phyloP scores from a whole-genome alignment of 106 monocot genomes.

The Acanthochlamys bracteata region DNA sequence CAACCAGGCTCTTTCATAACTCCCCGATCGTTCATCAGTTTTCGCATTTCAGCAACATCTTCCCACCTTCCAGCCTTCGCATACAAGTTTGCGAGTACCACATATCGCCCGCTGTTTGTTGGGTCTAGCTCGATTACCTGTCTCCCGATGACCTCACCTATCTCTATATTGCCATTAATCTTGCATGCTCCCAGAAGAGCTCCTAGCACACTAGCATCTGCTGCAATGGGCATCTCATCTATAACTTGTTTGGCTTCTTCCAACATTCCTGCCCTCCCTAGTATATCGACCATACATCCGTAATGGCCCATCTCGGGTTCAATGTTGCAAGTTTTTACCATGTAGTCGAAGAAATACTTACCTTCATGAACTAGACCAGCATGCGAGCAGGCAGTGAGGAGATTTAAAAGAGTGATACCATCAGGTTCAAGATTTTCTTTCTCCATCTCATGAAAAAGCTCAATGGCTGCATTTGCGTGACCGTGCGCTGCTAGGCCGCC shows the following conservation, averaged over 20 bases:
- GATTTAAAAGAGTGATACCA: constrained; percentile 55
- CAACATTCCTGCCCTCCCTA: constrained; percentile 58
- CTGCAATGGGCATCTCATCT: constrained; percentile 56
- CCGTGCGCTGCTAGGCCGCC: constrained; percentile 69
- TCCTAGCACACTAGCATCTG: constrained; percentile 56
- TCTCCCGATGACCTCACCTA: constrained; percentile 50
- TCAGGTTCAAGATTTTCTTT: constrained; percentile 39
- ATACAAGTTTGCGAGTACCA: constrained; percentile 61
- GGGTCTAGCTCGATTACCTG: constrained; percentile 55
- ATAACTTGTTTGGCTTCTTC: constrained; percentile 60
- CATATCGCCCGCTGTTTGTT: constrained; percentile 57
- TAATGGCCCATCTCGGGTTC: constrained; percentile 68
- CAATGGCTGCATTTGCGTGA: constrained; percentile 30
- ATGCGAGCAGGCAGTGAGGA: constrained; percentile 75
- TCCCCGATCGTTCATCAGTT: constrained; percentile 57
- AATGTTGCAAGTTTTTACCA: constrained; percentile 29
- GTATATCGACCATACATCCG: constrained; percentile 75
- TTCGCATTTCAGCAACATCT: constrained; percentile 50
- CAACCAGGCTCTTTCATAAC: constrained; percentile 71
- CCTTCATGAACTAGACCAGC: constrained; percentile 52
- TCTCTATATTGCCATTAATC: constrained; percentile 47
- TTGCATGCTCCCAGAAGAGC: constrained; percentile 80
- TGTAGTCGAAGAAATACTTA: constrained; percentile 34
- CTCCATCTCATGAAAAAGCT: constrained; percentile 57
- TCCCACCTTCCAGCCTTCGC: constrained; percentile 58